Evolutionary conservation across 345 rosid genomes (phyloP).

Genomic region (Odontarrhena argentea): DNA sequence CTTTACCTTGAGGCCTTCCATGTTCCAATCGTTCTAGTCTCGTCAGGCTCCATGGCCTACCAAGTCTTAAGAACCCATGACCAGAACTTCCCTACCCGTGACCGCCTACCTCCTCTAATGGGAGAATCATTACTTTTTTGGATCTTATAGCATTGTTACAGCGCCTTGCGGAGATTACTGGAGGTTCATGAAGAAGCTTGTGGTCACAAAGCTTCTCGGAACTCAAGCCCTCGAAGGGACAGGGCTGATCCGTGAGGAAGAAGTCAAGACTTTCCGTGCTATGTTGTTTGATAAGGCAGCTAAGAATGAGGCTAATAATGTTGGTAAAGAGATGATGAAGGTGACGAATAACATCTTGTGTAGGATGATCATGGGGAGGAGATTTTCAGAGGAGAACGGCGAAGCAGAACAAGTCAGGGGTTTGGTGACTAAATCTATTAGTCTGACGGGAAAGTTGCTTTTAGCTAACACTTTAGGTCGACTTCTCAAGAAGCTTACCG

Average conservation of each 20-base stretch:
- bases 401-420: slow-evolving; percentile 43
- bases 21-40: slow-evolving; percentile 41
- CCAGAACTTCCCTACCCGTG: slow-evolving; percentile 33
- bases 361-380: slow-evolving; percentile 49
- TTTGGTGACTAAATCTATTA: slow-evolving; percentile 38
- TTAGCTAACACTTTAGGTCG: slow-evolving; percentile 38
- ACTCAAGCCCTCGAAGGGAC: slow-evolving; percentile 40
- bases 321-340: slow-evolving; percentile 45
- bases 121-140: slow-evolving; percentile 33
- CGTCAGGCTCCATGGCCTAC: slow-evolving; percentile 43
- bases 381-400: slow-evolving; percentile 44
- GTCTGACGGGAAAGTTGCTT: slow-evolving; percentile 39
- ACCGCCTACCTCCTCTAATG: slow-evolving; percentile 16
- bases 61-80: slow-evolving; percentile 43
- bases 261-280: slow-evolving; percentile 34
- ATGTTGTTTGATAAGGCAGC: slow-evolving; percentile 35
- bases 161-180: slow-evolving; percentile 54
- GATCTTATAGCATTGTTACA: slow-evolving; percentile 30
- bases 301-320: slow-evolving; percentile 34
- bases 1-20: slow-evolving; percentile 43
- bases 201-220: slow-evolving; percentile 44
- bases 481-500: slow-evolving; percentile 32
- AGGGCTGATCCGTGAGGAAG: slow-evolving; percentile 38
- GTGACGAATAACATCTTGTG: slow-evolving; percentile 42
- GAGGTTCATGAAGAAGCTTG: slow-evolving; percentile 54